These are phyloP conservation scores for Prunus padus DNA, from an alignment of 306 rosid genomes.

Conservation along the genomic window DNA sequence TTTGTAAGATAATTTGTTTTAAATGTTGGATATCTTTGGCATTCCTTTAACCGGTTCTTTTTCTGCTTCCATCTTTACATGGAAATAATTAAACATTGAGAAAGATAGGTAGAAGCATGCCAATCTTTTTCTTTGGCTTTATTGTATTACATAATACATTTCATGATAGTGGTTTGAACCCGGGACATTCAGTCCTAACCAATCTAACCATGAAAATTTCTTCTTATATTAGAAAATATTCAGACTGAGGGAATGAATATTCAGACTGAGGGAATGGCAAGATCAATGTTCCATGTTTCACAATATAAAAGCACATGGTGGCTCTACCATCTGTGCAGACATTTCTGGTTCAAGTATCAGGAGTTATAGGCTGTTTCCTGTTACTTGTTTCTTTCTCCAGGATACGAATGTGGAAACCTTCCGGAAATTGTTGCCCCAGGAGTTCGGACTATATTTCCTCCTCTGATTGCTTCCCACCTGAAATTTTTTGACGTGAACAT, in stretches of 20 bases:
- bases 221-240: slow-evolving; percentile 4
- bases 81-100: background rate
- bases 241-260: background rate
- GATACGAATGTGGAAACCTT: slow-evolving; percentile 67
- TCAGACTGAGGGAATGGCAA: background rate
- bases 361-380: slow-evolving; percentile 15
- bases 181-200: background rate
- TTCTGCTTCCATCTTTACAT: background rate
- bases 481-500: background rate
- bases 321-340: background rate
- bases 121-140: background rate
- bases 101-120: background rate
- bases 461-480: slow-evolving; percentile 54
- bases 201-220: slow-evolving; percentile 16
- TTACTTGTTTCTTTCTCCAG: slow-evolving; percentile 40
- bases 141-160: background rate
- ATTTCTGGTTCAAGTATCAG: background rate
- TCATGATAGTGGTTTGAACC: background rate
- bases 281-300: background rate
- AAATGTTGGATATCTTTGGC: background rate
- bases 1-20: background rate
- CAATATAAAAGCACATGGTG: background rate
- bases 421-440: slow-evolving; percentile 83
- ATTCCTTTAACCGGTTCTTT: background rate
- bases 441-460: slow-evolving; percentile 72